Conservation (phyloP, 2,329 filamentous ascomycete genomes). For the Chrysosporium queenslandicum region DNA sequence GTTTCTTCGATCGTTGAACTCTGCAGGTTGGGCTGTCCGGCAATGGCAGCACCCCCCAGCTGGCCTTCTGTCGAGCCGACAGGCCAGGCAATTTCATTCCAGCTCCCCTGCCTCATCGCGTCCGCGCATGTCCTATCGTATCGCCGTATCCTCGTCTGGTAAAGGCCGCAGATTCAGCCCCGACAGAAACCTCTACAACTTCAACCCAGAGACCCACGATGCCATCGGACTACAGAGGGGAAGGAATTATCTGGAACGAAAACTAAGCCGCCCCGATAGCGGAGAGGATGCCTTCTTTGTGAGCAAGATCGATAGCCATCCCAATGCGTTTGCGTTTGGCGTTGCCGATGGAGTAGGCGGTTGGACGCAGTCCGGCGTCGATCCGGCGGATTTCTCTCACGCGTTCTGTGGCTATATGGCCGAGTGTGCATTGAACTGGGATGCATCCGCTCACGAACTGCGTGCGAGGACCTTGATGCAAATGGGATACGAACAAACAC, state of each 20-base stretch:
- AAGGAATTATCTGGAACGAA: slow-evolving; percentile 45
- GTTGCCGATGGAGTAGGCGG: slow-evolving; percentile 92
- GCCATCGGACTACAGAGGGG: slow-evolving; percentile 30
- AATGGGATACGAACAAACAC: slow-evolving; percentile 71
- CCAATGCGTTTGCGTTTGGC: slow-evolving; percentile 59
- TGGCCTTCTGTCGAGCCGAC: slow-evolving; percentile 9
- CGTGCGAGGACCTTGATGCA: slow-evolving; percentile 66
- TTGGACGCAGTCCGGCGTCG: slow-evolving; percentile 84
- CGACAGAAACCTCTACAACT: slow-evolving; percentile 60
- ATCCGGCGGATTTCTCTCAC: slow-evolving; percentile 92
- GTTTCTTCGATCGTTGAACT: slow-evolving; percentile 9
- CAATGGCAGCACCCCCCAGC: slow-evolving; percentile 10
- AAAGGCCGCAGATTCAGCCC: slow-evolving; percentile 62
- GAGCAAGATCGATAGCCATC: slow-evolving; percentile 57
- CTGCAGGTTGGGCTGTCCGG: slow-evolving; percentile 8
- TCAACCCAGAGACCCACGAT: slow-evolving; percentile 45
- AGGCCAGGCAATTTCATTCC: slow-evolving; percentile 24
- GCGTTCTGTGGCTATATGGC: slow-evolving; percentile 92
- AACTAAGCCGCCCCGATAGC: slow-evolving; percentile 58
- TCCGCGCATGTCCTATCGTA: slow-evolving; percentile 52
- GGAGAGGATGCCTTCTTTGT: slow-evolving; percentile 97
- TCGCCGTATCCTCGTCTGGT: slow-evolving; percentile 64
- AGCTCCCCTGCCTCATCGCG: slow-evolving; percentile 21
- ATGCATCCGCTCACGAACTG: slow-evolving; percentile 29
- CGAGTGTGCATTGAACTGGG: slow-evolving; percentile 54